A percentile compares a stretch with the other conserved stretches of the same genome.
Evolutionary conservation across 768 basidiomycete genomes (phyloP).

Genomic region (Amanita fuliginea): DNA sequence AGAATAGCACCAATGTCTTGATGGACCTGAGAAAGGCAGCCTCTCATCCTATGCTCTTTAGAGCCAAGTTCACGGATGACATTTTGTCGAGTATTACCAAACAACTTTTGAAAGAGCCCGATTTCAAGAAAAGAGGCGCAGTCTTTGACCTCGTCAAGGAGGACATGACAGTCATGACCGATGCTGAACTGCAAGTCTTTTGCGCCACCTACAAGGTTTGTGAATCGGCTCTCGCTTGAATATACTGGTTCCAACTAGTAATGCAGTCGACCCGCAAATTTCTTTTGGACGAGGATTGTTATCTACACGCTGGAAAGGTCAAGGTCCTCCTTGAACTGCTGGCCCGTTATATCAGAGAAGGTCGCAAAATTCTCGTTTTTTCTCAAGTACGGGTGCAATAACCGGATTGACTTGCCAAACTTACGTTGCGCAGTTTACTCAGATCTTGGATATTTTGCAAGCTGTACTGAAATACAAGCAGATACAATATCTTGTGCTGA

Average conservation of each 20-base stretch:
- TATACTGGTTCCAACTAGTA: not conserved
- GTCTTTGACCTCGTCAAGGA: conserved; percentile 84
- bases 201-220: conserved; percentile 78
- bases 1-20: conserved; percentile 86
- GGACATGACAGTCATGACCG: conserved; percentile 98
- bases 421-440: conserved; percentile 61
- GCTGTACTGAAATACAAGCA: conserved; percentile 62
- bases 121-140: conserved; percentile 78
- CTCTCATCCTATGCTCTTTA: conserved; percentile 93
- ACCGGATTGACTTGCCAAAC: not conserved
- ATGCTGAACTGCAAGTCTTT: conserved; percentile 87
- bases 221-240: not conserved
- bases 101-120: conserved; percentile 80
- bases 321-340: conserved; percentile 63
- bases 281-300: conserved; percentile 63
- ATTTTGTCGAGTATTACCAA: conserved; percentile 66
- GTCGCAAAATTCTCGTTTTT: conserved; percentile 84
- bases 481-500: conserved; percentile 73
- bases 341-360: conserved; percentile 49
- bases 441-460: conserved; percentile 90
- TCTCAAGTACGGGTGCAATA: conserved; percentile 59
- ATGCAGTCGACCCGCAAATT: conserved; percentile 61
- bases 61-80: conserved; percentile 72
- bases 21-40: conserved; percentile 98
- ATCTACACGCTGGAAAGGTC: conserved; percentile 84